Base-by-base conservation (phyloP, 2,329 filamentous ascomycete species). In the Camillea tinctor region DNA sequence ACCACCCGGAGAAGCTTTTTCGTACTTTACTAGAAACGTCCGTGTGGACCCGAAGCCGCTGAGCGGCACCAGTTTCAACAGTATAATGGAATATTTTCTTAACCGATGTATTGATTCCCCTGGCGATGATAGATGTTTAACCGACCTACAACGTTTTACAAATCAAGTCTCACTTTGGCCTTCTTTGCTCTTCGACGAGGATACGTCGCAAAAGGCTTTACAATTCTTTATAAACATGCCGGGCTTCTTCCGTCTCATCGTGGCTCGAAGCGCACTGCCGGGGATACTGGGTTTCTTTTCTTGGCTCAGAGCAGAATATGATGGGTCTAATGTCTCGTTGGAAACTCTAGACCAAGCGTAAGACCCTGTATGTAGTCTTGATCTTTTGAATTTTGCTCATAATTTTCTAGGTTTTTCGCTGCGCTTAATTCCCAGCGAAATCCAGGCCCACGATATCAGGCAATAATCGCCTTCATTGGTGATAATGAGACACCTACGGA, bases 301-400 rank as follows among this genome's bases (percentile, higher is more conserved):
- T 48, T 63, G 63, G 63, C 26, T 60, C 22, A 61, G 40, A 15
- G 26, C 23, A 40, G 50, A 55, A 53, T 52, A 58, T 44, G 30
- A 54, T 19, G 54, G 11, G n/a, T 60, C 59, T 9, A 21, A 5
- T 23, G 57, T 63, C n/a, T 44, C 52, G 7, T 51, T 23, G 15
- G 51, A 19, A 9, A 13, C 52, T 9, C 59, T 63, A 22, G 19
- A 56, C 40, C 57, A 58, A 13, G 6, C 44, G 63, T 65, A 48
- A 57, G 61, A 17, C 9, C 11, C 44, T 15, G 17, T 17, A 21
- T 36, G 51, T 8, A 40, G 17, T 15, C 26, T 19, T 21, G 21
- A 49, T 13, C 13, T 52, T 20, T 19, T 2, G 4, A 23, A 8
- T 3, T n/a, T 30, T n/a, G 40, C 58, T 65, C 11, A 63, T 24